Evolutionary conservation across 331 rosid genomes (phyloP).

Genomic region (Dryas integrifolia): DNA sequence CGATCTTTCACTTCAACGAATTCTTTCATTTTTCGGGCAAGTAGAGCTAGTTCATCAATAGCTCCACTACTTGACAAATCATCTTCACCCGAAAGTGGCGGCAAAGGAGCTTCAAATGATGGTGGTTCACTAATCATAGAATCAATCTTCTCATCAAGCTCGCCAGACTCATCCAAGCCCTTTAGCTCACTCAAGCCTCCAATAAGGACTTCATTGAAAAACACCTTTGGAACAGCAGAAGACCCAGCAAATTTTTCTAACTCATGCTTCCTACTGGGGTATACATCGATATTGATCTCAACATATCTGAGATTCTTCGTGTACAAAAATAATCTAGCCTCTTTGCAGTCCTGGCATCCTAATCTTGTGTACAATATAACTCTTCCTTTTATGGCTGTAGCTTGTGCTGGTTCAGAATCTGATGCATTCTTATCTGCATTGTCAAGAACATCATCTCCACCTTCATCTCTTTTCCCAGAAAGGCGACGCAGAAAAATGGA

Average conservation of each 20-base stretch:
- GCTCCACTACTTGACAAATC: conserved; percentile 58
- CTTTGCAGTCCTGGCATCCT: conserved; percentile 70
- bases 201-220: conserved; percentile 69
- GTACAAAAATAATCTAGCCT: conserved; percentile 60
- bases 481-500: conserved; percentile 69
- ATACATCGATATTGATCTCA: conserved; percentile 81
- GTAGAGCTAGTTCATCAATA: conserved; percentile 69
- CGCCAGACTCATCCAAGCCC: conserved; percentile 59
- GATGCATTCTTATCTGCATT: conserved; percentile 32
- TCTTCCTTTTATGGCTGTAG: conserved; percentile 69
- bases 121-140: conserved; percentile 67
- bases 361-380: conserved; percentile 67
- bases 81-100: conserved; percentile 90
- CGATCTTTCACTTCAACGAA: conserved; percentile 64
- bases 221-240: conserved; percentile 70
- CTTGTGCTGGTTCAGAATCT: conserved; percentile 29
- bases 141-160: conserved; percentile 77
- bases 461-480: conserved; percentile 61
- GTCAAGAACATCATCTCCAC: conserved; percentile 23
- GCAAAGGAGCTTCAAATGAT: conserved; percentile 62
- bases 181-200: conserved; percentile 76
- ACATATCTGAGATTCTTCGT: conserved; percentile 62
- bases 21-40: conserved; percentile 80
- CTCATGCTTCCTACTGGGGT: conserved; percentile 75
- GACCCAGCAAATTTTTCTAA: conserved; percentile 72